Percentiles rank a stretch among this genome's conserved stretches.
phyloP scores from a whole-genome alignment of 441 rosid genomes.

The Euphorbia neoarborescens region DNA sequence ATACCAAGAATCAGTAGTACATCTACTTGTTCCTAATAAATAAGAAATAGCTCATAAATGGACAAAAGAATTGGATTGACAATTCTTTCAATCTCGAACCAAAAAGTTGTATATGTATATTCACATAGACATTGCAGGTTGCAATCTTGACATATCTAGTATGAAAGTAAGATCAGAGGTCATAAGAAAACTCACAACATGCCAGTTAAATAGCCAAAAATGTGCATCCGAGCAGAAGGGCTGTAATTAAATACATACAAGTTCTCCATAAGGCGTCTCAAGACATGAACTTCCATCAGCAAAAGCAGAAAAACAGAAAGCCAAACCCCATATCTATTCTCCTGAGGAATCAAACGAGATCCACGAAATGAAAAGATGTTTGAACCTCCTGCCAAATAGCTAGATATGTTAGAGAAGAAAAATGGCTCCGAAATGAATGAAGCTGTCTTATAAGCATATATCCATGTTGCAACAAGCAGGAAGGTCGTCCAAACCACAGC shows the following conservation, averaged over 20 bases:
- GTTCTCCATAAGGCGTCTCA: constrained; percentile 57
- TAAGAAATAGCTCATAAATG: neutral
- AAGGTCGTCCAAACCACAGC: constrained; percentile 60
- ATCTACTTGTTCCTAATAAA: neutral
- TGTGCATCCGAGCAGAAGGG: constrained; percentile 56
- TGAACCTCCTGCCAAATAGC: constrained; percentile 47
- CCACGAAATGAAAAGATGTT: constrained; percentile 35
- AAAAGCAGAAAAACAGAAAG: constrained; percentile 47
- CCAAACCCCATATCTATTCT: constrained; percentile 40
- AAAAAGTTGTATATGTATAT: neutral
- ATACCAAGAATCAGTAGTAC: constrained; percentile 1
- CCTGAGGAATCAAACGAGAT: constrained; percentile 28
- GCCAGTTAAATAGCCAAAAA: constrained; percentile 57
- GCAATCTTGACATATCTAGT: neutral
- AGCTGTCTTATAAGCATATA: constrained; percentile 41
- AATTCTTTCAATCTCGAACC: neutral
- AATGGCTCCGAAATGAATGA: constrained; percentile 33
- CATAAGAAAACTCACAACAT: constrained; percentile 44
- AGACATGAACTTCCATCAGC: constrained; percentile 56
- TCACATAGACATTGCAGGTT: neutral
- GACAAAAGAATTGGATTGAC: neutral
- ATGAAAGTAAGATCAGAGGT: neutral
- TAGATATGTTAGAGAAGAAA: constrained; percentile 29
- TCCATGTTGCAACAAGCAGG: constrained; percentile 45
- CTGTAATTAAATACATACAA: constrained; percentile 50